Percentiles rank a stretch among this genome's conserved stretches.
phyloP scores from a whole-genome alignment of 176 grass and related monocot genomes.

The Avena eriantha region DNA sequence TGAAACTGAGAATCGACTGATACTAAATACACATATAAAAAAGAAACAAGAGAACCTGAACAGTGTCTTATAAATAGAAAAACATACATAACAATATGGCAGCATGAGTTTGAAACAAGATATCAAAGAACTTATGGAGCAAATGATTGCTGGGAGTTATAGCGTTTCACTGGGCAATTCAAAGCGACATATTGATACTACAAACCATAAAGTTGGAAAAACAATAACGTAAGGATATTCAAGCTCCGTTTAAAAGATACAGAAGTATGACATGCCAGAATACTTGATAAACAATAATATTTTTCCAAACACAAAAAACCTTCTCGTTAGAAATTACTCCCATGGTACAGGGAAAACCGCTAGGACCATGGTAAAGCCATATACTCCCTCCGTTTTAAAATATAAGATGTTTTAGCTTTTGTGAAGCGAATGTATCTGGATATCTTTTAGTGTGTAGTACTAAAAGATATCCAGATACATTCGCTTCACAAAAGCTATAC shows the following conservation, averaged over 20 bases:
- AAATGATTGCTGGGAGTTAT: constrained; percentile 22
- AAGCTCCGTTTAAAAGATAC: not conserved
- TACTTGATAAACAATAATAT: constrained; percentile 17
- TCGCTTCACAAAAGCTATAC: too few species aligned
- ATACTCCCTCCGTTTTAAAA: not conserved
- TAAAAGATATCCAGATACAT: too few species aligned
- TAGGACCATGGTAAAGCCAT: constrained; percentile 69
- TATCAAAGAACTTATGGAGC: constrained; percentile 31
- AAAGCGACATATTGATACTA: constrained; percentile 27
- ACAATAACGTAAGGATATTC: not conserved
- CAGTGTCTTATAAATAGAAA: constrained; percentile 2
- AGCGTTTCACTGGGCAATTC: constrained; percentile 24
- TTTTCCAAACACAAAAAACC: not conserved
- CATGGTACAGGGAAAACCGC: constrained; percentile 95
- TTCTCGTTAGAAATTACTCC: not conserved
- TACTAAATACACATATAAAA: constrained; percentile 25
- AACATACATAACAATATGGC: constrained; percentile 2
- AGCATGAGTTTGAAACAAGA: constrained; percentile 30
- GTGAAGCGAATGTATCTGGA: too few species aligned
- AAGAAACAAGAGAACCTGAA: constrained; percentile 4
- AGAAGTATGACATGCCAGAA: constrained; percentile 20
- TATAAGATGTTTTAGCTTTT: too few species aligned
- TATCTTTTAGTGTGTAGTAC: too few species aligned
- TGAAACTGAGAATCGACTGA: constrained; percentile 33
- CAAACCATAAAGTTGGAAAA: constrained; percentile 25